phyloP scores from a whole-genome alignment of 305 asterid genomes.

The Rubia tinctorum region DNA sequence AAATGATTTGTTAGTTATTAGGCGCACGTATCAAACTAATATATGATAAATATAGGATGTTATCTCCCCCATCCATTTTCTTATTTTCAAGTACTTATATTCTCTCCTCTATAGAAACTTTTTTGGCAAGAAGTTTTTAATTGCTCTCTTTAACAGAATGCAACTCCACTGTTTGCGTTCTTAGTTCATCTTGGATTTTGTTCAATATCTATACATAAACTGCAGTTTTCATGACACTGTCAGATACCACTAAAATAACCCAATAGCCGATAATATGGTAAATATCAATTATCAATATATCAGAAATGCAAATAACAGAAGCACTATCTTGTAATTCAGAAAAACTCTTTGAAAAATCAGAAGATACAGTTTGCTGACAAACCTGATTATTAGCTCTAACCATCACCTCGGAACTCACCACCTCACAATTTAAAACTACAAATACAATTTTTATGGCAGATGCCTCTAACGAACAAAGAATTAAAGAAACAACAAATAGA shows the following conservation, averaged over 20 bases:
- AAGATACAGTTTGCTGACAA: constrained; percentile 7
- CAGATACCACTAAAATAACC: not conserved
- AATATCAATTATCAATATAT: not conserved
- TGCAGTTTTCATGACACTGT: not conserved
- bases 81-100: constrained; percentile 61
- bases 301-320: not conserved
- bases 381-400: constrained; percentile 82
- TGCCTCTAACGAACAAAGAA: too few relatives aligned
- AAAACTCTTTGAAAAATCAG: not conserved
- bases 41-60: constrained; percentile 16
- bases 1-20: constrained; percentile 8
- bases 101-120: constrained; percentile 59
- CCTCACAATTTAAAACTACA: too few relatives aligned
- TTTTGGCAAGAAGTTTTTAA: constrained; percentile 65
- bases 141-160: constrained; percentile 70
- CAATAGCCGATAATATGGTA: not conserved
- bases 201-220: constrained; percentile 48
- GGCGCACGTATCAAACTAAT: constrained; percentile 15
- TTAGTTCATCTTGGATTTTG: constrained; percentile 79
- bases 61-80: constrained; percentile 55
- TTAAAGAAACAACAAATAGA: too few relatives aligned
- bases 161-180: constrained; percentile 60
- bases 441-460: too few relatives aligned
- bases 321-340: not conserved
- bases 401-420: not conserved